phyloP scores from a whole-genome alignment of 2,329 filamentous ascomycete species.

The Pseudocercospora eumusae region DNA sequence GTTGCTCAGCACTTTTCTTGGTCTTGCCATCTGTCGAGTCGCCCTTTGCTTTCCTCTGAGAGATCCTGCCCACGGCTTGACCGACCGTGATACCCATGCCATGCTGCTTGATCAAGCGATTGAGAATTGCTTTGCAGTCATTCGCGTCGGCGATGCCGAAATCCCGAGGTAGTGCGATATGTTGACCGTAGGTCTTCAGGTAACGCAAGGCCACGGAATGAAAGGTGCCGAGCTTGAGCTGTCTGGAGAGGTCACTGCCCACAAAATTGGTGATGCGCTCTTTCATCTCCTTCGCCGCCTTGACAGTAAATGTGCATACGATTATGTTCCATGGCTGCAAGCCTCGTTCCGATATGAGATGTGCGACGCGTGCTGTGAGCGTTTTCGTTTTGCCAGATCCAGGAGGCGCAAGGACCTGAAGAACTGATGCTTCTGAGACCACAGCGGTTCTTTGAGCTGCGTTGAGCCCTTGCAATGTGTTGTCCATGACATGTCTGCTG shows the following conservation, averaged over 20 bases:
- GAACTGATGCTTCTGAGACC: conserved; percentile 59
- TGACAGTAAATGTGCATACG: conserved; percentile 96
- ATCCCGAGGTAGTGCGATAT: conserved; percentile 77
- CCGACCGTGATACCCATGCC: conserved; percentile 68
- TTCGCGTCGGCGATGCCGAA: conserved; percentile 88
- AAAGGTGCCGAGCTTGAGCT: conserved; percentile 86
- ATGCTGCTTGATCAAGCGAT: conserved; percentile 77
- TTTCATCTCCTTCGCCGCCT: conserved; percentile 92
- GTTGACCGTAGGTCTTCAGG: conserved; percentile 76
- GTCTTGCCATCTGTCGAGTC: conserved; percentile 50
- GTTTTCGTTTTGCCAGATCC: conserved; percentile 92
- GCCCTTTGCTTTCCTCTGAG: conserved; percentile 60
- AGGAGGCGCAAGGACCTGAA: conserved; percentile 65
- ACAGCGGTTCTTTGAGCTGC: conserved; percentile 65
- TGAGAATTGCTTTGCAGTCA: conserved; percentile 77
- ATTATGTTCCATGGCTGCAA: conserved; percentile 83
- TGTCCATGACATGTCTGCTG: conserved; percentile 47
- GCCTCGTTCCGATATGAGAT: conserved; percentile 72
- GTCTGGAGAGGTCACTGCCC: conserved; percentile 72
- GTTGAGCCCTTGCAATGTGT: conserved; percentile 64
- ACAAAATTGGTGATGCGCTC: conserved; percentile 78
- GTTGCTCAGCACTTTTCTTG: conserved; percentile 55
- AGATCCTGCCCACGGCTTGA: conserved; percentile 73
- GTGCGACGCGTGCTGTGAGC: conserved; percentile 86
- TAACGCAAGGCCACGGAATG: conserved; percentile 90